Percentiles rank a stretch among this genome's conserved stretches.
Evolutionary conservation across 257 asterid species (phyloP).

Genomic region (Gentiana straminea): DNA sequence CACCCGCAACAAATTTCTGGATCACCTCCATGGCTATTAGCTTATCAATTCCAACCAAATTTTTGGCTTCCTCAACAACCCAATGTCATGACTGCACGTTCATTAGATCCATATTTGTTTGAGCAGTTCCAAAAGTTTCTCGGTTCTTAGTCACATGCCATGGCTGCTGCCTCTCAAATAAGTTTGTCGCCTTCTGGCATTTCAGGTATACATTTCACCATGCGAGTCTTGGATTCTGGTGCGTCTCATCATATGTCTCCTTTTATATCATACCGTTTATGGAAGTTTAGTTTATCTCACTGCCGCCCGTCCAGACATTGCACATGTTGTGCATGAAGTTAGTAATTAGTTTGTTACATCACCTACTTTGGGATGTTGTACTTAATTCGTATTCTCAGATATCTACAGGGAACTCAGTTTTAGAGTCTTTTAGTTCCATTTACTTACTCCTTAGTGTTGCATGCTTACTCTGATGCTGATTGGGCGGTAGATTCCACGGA

Average conservation of each 20-base stretch:
- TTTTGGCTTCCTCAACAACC: background rate
- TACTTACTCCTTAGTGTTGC: background rate
- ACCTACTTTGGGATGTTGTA: background rate
- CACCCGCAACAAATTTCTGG: too few species aligned
- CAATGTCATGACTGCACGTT: too few species aligned
- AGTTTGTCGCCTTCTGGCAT: background rate
- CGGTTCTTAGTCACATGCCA: background rate
- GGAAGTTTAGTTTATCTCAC: background rate
- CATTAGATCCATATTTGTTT: background rate
- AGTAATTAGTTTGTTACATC: background rate
- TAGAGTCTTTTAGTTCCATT: background rate
- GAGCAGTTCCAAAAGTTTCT: background rate
- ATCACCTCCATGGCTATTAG: too few species aligned
- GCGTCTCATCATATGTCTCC: background rate
- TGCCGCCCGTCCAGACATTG: background rate
- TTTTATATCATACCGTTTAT: background rate
- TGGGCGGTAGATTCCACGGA: background rate
- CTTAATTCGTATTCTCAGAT: background rate
- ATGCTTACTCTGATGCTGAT: background rate
- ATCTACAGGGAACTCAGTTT: too few species aligned
- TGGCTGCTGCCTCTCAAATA: background rate
- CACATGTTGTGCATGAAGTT: background rate
- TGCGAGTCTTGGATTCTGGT: background rate
- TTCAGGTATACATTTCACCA: background rate
- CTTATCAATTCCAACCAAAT: too few species aligned